Evolutionary conservation across 352 stramenopile genomes (phyloP).

Genomic region (Pythium rhizo-oryzae): DNA sequence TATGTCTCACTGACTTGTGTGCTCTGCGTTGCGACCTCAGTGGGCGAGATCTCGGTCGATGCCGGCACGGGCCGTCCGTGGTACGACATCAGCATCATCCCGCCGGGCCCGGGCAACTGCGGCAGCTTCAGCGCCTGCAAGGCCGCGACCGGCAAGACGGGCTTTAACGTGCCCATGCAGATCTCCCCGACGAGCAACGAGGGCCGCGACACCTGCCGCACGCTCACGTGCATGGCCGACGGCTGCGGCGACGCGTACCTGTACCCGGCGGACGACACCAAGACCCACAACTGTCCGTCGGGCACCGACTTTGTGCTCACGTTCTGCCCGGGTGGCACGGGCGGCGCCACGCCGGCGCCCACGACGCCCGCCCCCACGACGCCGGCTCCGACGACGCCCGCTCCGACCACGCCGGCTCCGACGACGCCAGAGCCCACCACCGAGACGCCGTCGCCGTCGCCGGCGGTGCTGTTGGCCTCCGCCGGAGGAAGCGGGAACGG

Average conservation of each 20-base stretch:
- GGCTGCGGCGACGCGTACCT: constrained; percentile 38
- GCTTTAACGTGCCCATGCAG: constrained; percentile 38
- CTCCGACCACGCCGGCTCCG: constrained; percentile 9
- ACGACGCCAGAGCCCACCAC: constrained; percentile 24
- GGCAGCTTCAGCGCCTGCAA: constrained; percentile 32
- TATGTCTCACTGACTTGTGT: not conserved
- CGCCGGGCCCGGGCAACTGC: constrained; percentile 24
- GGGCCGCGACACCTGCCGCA: constrained; percentile 25
- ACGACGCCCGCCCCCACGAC: constrained; percentile 27
- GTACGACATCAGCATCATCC: constrained; percentile 44
- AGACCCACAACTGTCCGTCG: constrained; percentile 44
- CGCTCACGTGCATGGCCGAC: constrained; percentile 36
- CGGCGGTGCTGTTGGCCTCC: not conserved
- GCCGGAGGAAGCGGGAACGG: not conserved
- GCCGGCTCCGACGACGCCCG: not conserved
- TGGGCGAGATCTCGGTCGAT: constrained; percentile 29
- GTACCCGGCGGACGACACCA: constrained; percentile 43
- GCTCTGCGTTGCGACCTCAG: not conserved
- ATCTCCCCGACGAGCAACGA: constrained; percentile 38
- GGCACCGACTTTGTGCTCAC: constrained; percentile 45
- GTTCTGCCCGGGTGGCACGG: constrained; percentile 60
- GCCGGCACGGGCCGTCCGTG: constrained; percentile 30
- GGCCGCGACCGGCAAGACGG: constrained; percentile 20
- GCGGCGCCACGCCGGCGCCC: constrained; percentile 27
- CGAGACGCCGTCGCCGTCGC: not conserved